A percentile compares a stretch with the other conserved stretches of the same genome.
Conservation (phyloP, 768 basidiomycete genomes). For the Rhizopogon roseolus region DNA sequence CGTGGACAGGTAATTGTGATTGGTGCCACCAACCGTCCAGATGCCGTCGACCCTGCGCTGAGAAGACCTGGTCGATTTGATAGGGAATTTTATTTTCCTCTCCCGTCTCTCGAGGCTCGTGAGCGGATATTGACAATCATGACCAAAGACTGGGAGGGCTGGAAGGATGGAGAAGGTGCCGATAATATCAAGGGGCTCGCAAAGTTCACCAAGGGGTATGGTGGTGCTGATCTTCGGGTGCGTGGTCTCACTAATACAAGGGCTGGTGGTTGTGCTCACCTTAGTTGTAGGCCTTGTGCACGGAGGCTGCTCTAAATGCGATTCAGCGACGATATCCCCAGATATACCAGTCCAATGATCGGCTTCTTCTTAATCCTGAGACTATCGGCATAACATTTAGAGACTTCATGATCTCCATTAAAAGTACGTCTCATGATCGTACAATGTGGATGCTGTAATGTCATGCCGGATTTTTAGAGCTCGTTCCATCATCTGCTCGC, state of each 20-base stretch:
- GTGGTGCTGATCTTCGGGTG: conserved; percentile 92
- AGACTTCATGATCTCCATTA: conserved; percentile 78
- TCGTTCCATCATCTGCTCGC: conserved; percentile 92
- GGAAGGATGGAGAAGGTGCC: conserved; percentile 50
- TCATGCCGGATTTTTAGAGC: conserved; percentile 35
- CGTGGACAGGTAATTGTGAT: conserved; percentile 96
- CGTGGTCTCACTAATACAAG: conserved; percentile 21
- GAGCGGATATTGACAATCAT: conserved; percentile 88
- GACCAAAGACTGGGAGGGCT: conserved; percentile 86
- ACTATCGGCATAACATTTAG: conserved; percentile 22
- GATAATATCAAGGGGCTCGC: conserved; percentile 64
- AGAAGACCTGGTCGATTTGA: conserved; percentile 94
- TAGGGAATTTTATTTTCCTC: conserved; percentile 94
- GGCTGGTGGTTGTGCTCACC: conserved; percentile 2
- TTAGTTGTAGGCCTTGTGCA: conserved; percentile 76
- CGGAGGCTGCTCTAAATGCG: conserved; percentile 94
- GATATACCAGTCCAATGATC: conserved; percentile 88
- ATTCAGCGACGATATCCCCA: conserved; percentile 96
- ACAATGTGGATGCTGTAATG: not conserved
- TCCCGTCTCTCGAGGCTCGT: conserved; percentile 80
- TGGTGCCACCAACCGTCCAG: conserved; percentile 54
- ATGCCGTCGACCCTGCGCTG: conserved; percentile 95
- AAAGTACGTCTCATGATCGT: conserved; percentile 54
- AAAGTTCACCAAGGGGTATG: conserved; percentile 93
- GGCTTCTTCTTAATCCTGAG: conserved; percentile 79